Evolutionary conservation across 768 basidiomycete genomes (phyloP).

Genomic region (Ramaria rubella): DNA sequence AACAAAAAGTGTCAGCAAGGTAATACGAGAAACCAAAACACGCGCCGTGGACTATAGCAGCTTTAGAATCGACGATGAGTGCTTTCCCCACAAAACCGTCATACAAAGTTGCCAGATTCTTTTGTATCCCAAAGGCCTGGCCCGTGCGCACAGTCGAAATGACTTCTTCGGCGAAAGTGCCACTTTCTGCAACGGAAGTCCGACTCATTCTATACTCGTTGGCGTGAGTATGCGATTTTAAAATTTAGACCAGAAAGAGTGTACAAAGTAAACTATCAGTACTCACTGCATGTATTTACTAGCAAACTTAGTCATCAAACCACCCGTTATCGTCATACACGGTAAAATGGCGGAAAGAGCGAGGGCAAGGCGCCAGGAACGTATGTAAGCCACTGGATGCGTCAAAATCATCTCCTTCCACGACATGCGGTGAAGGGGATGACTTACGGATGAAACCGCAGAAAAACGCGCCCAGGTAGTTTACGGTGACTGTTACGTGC

Average conservation of each 20-base stretch:
- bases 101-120: slow-evolving; percentile 56
- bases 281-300: slow-evolving; percentile 64
- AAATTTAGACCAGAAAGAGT: neutral
- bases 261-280: neutral
- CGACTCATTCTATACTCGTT: slow-evolving; percentile 47
- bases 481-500: slow-evolving; percentile 36
- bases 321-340: slow-evolving; percentile 71
- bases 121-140: slow-evolving; percentile 85
- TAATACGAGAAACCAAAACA: neutral
- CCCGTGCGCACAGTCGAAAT: slow-evolving; percentile 87
- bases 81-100: slow-evolving; percentile 52
- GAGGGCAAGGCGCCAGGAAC: slow-evolving; percentile 76
- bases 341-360: slow-evolving; percentile 79
- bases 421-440: slow-evolving; percentile 22
- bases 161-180: slow-evolving; percentile 86
- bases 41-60: slow-evolving; percentile 43
- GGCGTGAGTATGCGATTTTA: neutral
- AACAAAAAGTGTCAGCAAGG: neutral
- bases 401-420: neutral
- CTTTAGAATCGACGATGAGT: slow-evolving; percentile 46
- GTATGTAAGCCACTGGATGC: slow-evolving; percentile 35
- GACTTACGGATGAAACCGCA: slow-evolving; percentile 55
- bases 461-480: slow-evolving; percentile 63
- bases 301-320: slow-evolving; percentile 61
- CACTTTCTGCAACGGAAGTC: slow-evolving; percentile 69